A percentile compares a stretch with the other conserved stretches of the same genome.
phyloP scores from a whole-genome alignment of 2,329 filamentous ascomycete species.

The Penicillium sp. region DNA sequence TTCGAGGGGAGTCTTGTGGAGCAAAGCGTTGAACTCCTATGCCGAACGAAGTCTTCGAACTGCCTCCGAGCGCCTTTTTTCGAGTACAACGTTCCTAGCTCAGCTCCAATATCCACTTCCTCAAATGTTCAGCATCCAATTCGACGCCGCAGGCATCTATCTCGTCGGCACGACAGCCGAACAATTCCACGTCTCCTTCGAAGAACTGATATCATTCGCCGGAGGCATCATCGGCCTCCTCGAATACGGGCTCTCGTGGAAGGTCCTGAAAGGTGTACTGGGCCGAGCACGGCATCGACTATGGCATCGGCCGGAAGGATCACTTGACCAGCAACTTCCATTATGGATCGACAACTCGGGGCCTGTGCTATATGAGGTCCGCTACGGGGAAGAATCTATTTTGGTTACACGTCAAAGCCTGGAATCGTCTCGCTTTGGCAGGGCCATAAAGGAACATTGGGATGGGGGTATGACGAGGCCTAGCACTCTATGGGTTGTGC shows the following conservation, averaged over 20 bases:
- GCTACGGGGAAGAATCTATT: constrained; percentile 16
- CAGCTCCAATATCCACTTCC: not conserved
- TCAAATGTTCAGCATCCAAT: constrained; percentile 21
- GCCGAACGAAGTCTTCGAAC: not conserved
- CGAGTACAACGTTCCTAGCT: not conserved
- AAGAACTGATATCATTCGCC: constrained; percentile 17
- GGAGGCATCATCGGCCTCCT: constrained; percentile 19
- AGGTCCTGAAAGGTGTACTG: constrained; percentile 11
- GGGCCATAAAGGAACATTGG: constrained; percentile 17
- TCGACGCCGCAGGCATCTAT: constrained; percentile 21
- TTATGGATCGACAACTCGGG: constrained; percentile 22
- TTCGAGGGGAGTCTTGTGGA: not conserved
- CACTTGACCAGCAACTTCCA: constrained; percentile 8
- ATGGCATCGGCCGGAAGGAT: constrained; percentile 7
- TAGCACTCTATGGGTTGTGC: constrained; percentile 1
- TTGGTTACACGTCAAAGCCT: constrained; percentile 12
- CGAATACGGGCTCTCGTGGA: constrained; percentile 19
- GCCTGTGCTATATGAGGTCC: constrained; percentile 16
- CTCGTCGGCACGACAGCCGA: constrained; percentile 18
- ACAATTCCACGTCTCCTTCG: constrained; percentile 21
- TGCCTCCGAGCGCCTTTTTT: not conserved
- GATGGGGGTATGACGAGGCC: constrained; percentile 12
- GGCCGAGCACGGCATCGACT: constrained; percentile 13
- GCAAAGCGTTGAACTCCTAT: not conserved
- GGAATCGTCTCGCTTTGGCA: constrained; percentile 16